Percentiles rank a stretch among this genome's conserved stretches.
phyloP scores from a whole-genome alignment of 176 grass and related monocot genomes.

The Tillandsia leiboldiana region DNA sequence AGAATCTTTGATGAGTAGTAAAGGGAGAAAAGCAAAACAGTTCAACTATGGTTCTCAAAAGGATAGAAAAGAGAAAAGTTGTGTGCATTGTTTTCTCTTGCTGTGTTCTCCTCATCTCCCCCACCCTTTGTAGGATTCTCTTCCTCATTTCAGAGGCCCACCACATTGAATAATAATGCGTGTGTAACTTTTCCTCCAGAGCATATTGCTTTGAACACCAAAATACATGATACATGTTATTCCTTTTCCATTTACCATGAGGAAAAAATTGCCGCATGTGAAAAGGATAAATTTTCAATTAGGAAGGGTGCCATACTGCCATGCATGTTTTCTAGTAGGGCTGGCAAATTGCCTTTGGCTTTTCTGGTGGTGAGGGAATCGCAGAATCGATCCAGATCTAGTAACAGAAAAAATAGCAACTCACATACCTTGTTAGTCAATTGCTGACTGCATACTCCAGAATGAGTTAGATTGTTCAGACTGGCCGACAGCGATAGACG shows the following conservation, averaged over 20 bases:
- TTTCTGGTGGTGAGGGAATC: constrained; percentile 63
- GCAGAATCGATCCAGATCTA: constrained; percentile 89
- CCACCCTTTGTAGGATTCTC: constrained; percentile 56
- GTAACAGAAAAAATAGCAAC: constrained; percentile 22
- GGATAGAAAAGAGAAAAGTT: constrained; percentile 38
- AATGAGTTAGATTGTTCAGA: not conserved
- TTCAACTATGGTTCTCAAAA: constrained; percentile 72
- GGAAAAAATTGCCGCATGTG: not conserved
- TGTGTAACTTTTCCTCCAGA: not conserved
- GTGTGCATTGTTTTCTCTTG: constrained; percentile 21
- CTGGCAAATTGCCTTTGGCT: constrained; percentile 59
- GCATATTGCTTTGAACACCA: constrained; percentile 14
- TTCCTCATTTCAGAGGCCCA: constrained; percentile 32
- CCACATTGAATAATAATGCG: constrained; percentile 25
- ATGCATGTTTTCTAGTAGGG: constrained; percentile 16
- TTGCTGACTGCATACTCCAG: not conserved
- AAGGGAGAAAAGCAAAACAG: constrained; percentile 53
- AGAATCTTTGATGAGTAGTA: constrained; percentile 91
- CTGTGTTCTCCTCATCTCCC: constrained; percentile 19
- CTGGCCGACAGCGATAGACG: not conserved
- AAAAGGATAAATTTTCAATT: not conserved
- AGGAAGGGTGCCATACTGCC: not conserved
- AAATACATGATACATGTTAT: not conserved
- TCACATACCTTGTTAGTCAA: not conserved
- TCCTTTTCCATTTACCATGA: not conserved